Evolutionary conservation across 805 yeast genomes (phyloP).

Genomic region (Maudiozyma saulgeensis): DNA sequence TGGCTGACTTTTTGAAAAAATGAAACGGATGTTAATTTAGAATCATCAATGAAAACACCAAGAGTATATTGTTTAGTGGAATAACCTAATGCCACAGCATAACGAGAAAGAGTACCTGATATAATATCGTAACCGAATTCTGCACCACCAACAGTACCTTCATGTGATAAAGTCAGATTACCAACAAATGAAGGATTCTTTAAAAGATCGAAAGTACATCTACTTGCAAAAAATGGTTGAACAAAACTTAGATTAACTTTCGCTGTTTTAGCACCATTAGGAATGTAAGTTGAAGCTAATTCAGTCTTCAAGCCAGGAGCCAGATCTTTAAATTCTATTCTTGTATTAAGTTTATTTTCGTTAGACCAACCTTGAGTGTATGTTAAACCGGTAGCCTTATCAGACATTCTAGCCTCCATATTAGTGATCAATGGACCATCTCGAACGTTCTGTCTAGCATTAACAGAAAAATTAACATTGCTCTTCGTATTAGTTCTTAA

Average conservation of each 20-base stretch:
- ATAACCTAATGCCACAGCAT: slow-evolving; percentile 91
- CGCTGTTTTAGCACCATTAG: slow-evolving; percentile 78
- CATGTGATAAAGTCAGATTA: slow-evolving; percentile 90
- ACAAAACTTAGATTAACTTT: slow-evolving; percentile 83
- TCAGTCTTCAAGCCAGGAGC: slow-evolving; percentile 94
- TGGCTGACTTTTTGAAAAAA: slow-evolving; percentile 94
- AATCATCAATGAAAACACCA: slow-evolving; percentile 62
- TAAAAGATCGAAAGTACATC: slow-evolving; percentile 88
- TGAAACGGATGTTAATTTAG: slow-evolving; percentile 85
- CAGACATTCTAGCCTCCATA: slow-evolving; percentile 85
- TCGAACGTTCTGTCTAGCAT: slow-evolving; percentile 76
- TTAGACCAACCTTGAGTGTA: slow-evolving; percentile 98
- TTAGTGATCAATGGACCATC: slow-evolving; percentile 79
- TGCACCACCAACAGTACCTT: slow-evolving; percentile 94
- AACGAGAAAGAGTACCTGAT: slow-evolving; percentile 85
- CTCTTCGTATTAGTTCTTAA: slow-evolving; percentile 91
- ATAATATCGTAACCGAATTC: slow-evolving; percentile 94
- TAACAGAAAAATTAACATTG: slow-evolving; percentile 89
- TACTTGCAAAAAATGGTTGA: slow-evolving; percentile 87
- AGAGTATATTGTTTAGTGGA: slow-evolving; percentile 78
- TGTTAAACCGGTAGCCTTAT: slow-evolving; percentile 85
- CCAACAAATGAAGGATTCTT: slow-evolving; percentile 95
- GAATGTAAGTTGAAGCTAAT: slow-evolving; percentile 77
- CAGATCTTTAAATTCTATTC: slow-evolving; percentile 84
- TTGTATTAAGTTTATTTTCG: slow-evolving; percentile 83